Percentiles rank a stretch among this genome's conserved stretches.
These are phyloP conservation scores for Solanum virginianum DNA, from an alignment of 257 asterid genomes.

Conservation along the genomic window DNA sequence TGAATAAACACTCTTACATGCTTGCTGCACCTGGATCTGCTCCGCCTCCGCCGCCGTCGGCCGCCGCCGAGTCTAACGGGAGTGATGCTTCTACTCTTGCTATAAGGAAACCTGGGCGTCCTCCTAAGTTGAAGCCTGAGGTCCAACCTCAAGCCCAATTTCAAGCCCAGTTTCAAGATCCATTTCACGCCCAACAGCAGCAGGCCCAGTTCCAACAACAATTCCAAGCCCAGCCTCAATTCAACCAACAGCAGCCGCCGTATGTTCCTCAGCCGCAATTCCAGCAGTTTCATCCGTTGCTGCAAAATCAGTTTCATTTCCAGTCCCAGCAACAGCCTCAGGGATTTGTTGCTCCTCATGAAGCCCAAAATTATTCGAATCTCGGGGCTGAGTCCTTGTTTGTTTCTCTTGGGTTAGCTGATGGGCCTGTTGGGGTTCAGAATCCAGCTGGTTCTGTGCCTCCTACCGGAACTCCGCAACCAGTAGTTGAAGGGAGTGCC, in stretches of 20 bases:
- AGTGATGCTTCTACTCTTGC: constrained; percentile 10
- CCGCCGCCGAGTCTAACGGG: background rate
- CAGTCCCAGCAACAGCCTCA: background rate
- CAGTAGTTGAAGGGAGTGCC: background rate
- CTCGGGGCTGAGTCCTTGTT: constrained; percentile 14
- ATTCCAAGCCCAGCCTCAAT: background rate
- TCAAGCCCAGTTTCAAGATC: background rate
- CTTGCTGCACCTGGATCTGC: constrained; percentile 37
- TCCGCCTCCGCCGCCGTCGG: background rate
- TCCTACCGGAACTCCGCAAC: background rate
- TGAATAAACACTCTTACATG: constrained; percentile 65
- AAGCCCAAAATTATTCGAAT: constrained; percentile 1
- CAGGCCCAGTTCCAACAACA: background rate
- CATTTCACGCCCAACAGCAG: background rate
- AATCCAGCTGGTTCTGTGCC: constrained; percentile 1
- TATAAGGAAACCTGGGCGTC: constrained; percentile 63
- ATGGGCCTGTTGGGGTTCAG: constrained; percentile 22
- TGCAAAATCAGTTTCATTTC: background rate
- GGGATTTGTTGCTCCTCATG: background rate
- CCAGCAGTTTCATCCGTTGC: background rate
- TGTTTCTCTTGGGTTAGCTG: constrained; percentile 27
- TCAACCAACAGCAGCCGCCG: background rate
- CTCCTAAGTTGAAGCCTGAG: constrained; percentile 48
- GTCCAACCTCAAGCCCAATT: background rate
- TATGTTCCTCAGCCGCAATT: background rate